Conservation (phyloP, 78 protist species). For the Salpingoeca rosetta region DNA sequence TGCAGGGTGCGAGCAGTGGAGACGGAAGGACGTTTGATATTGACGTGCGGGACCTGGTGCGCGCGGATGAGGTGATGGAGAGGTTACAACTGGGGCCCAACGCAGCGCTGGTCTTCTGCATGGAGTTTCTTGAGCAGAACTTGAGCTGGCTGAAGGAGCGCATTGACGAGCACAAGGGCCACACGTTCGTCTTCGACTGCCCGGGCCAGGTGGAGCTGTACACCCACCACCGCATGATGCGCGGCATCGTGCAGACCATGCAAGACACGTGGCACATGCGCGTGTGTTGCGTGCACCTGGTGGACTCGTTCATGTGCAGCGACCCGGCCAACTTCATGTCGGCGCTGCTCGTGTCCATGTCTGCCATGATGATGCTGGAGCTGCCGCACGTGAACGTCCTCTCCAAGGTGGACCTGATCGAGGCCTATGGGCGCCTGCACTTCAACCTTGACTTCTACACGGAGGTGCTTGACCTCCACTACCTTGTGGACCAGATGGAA, state of each 20-base stretch:
- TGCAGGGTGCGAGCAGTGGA: no score
- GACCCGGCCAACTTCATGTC: slow-evolving; percentile 81
- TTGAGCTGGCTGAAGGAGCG: slow-evolving; percentile 83
- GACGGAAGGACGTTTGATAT: slow-evolving; percentile 40
- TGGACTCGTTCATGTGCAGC: slow-evolving; percentile 69
- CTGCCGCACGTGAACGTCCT: slow-evolving; percentile 92
- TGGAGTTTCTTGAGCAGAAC: slow-evolving; percentile 77
- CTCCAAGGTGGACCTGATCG: slow-evolving; percentile 86
- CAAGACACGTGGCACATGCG: slow-evolving; percentile 5
- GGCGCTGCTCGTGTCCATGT: slow-evolving; percentile 71
- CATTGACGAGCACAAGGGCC: slow-evolving; percentile 41
- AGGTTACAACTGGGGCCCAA: slow-evolving; percentile 86
- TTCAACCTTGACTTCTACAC: slow-evolving; percentile 65
- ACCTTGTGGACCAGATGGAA: slow-evolving; percentile 16
- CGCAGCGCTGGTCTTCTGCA: slow-evolving; percentile 81
- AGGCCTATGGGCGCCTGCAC: slow-evolving; percentile 39
- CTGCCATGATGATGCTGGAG: slow-evolving; percentile 73
- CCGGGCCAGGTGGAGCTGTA: slow-evolving; percentile 98
- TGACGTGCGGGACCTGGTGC: slow-evolving; percentile 60
- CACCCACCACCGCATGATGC: slow-evolving; percentile 73
- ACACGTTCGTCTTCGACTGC: slow-evolving; percentile 70
- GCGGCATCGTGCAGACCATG: slow-evolving; percentile 16
- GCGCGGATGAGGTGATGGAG: slow-evolving; percentile 55
- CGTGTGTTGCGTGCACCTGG: slow-evolving; percentile 53
- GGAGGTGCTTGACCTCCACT: slow-evolving; percentile 47